Evolutionary conservation across 441 rosid species (phyloP), one percentile per base, ranked within the genome.

Genomic region (Adansonia grandidieri): DNA sequence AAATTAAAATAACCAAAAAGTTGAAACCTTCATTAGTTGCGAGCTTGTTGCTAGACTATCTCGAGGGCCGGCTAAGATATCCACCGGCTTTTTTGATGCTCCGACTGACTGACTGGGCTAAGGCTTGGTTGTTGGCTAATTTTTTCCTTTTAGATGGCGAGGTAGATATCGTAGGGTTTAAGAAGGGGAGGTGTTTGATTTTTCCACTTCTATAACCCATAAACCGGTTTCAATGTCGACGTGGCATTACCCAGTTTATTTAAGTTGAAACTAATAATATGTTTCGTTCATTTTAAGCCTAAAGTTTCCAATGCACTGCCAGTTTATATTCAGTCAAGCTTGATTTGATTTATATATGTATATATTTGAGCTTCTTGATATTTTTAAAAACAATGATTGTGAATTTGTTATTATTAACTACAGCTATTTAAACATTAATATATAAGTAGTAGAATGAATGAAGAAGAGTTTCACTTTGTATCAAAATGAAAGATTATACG

Each of bases 1-100:
- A 67, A 67, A 65, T 65, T 40, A n/a, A 42, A 65, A 65, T 8
- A 3, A 69, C 63, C 7, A n/a, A 51, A 69, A 69, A 51, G 7
- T 48, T 71, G 28, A 71, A 32, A 53, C 62, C 24, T 71, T 32
- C 8, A 4, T 3, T 67, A 19, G 15, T 2, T 2, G 1, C 53
- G 53, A 44, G 32, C 48, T 64, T 19, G 65, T 10, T 17, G 9
- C 1, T 3, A 1, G 15, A 9, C 15, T 4, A 44, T 1, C 2
- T 50, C 7, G 74, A 70, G 11, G 20, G 17, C 44, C 6, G 58
- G 11, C 1, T 5, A 48, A 20, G 10, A 6, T 22, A n/a, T 0
- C 61, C 48, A 57, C 24, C 62, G 62, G 60, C 20, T 37, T 3
- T 50, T 69, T 70, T 6, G 2, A 53, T 9, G 63, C 75, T 71